Evolutionary conservation across 2,329 filamentous ascomycete species (phyloP), one percentile per base, ranked within the genome.

Genomic region (Didymella arachidicola): DNA sequence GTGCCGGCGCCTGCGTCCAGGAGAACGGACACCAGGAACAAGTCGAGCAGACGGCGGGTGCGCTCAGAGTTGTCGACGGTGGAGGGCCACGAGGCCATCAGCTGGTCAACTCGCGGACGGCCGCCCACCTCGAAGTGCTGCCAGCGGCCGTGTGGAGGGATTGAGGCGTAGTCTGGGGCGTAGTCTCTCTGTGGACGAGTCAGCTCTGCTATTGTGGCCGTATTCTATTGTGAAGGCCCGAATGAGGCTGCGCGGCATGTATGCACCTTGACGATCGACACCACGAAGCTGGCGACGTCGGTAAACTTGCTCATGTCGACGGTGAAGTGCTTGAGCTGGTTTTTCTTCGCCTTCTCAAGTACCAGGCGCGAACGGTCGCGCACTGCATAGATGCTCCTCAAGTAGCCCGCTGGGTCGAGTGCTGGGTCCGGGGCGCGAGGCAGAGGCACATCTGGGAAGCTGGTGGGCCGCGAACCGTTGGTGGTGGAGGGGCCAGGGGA

Each of bases 221-320:
- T 25, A 14, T 18, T 29, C 32, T 7, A 8, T n/a, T n/a, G n/a
- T n/a, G 39, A 8, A 44, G 44, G 44, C 44, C n/a, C 44, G 44
- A 29, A n/a, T n/a, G 32, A 16, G 34, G 49, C 19, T 27, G 52
- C 22, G 34, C 34, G 22, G 32, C 22, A 22, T 16, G 34, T 71
- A 43, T 83, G 66, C 80, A 93, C 93, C 89, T 96, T 97, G 81
- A 97, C 96, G 64, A 97, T 94, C 39, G 90, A 89, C n/a, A 94
- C 89, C 10, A 97, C 90, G 75, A 96, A 97, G 43, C 85, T 85
- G 14, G 93, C 92, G 1, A 94, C 94, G 64, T 94, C 90, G 44
- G 83, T 79, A 75, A 97, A 94, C 78, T 94, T 96, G 78, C 78
- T 79, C 83, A 93, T 87, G 77, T 97, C 93, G 46, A 97, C 92